Evolutionary conservation across 768 basidiomycete species (phyloP), one percentile per base, ranked within the genome.

Genomic region (Dacryopinax primogenitus): DNA sequence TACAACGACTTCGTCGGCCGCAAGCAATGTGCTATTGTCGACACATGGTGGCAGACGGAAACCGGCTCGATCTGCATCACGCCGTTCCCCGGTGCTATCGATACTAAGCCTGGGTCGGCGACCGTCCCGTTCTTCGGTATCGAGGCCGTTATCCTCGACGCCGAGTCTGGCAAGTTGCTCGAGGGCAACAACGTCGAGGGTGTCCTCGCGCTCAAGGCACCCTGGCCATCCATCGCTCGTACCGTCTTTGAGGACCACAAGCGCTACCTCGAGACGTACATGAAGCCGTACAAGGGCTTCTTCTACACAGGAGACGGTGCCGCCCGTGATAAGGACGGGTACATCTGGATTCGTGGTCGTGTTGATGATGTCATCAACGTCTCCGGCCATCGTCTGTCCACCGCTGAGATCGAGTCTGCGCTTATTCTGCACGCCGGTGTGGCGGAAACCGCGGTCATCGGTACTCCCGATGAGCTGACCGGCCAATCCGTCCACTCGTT

Each of bases 261-360:
- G 73, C 81, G 95, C 67, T 88, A 85, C 75, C 76, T 88, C 41
- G 85, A 87, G 21, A 87, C 86, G 26, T 88, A 88, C 76, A 86
- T 88, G 84, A 82, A 78, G 78, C 88, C 89, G 28, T 94, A 94
- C 77, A 89, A 90, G 4, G 94, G 94, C 6, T 78, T 81, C 73
- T 98, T 91, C 82, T 96, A 88, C 77, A 98, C 95, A n/a, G 96
- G 96, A 26, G 95, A 99, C 71, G 96, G 95, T 45, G 95, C 94
- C 32, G 87, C 88, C 15, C 84, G 95, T 23, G 96, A 98, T 72
- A 85, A 87, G 69, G 86, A 98, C 70, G 96, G 95, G 1, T 98
- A 99, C 78, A 89, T 95, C 73, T 98, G 96, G 95, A 97, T 99
- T 76, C 92, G 92, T 76, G 96, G 95, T 63, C 85, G 96, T 69